Evolutionary conservation across 1,284 basidiomycete genomes (phyloP), one percentile per base, ranked within the genome.

Genomic region (Cutaneotrichosporon sp.): DNA sequence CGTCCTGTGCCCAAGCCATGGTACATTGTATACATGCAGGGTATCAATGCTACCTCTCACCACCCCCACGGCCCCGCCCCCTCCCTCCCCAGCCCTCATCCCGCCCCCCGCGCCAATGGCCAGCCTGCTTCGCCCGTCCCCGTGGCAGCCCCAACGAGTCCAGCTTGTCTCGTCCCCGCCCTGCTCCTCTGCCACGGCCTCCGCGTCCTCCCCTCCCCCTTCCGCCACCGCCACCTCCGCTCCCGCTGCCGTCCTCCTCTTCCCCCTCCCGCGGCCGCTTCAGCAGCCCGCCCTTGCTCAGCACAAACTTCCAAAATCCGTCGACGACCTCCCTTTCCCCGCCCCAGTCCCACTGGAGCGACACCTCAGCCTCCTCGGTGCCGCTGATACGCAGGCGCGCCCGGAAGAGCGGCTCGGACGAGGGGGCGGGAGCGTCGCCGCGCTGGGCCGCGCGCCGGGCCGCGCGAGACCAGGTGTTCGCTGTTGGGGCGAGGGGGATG

Each of bases 381-480:
- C n/a, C 59, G 27, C 58, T 51, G 20, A 58, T 57, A n/a, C 51
- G 47, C 33, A 71, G 58, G 38, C 62, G 63, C 3, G 72, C 67
- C 42, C 66, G 71, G 36, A 76, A 70, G 20, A 80, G 56, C 22
- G 77, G 71, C 25, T 64, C 59, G 8, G 47, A 4, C n/a, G 51
- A 25, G 18, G 20, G 9, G 13, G 10, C 7, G 24, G 46, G 82
- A 83, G 65, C 85, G 29, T 38, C 43, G 25, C 33, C n/a, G 0
- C 50, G 58, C 46, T 49, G 46, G 16, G 87, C 81, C 9, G 69
- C 69, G 20, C 81, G 71, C 13, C 81, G 56, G 0, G 87, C 90
- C 6, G 84, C 83, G 24, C 91, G 83, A 0, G 90, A 89, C 91
- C 91, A 93, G 0, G 87, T 88, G 68, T 91, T 84, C 13, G 73